Evolutionary conservation across 1,284 basidiomycete genomes (phyloP).

Genomic region (Acaromyces ingoldii): DNA sequence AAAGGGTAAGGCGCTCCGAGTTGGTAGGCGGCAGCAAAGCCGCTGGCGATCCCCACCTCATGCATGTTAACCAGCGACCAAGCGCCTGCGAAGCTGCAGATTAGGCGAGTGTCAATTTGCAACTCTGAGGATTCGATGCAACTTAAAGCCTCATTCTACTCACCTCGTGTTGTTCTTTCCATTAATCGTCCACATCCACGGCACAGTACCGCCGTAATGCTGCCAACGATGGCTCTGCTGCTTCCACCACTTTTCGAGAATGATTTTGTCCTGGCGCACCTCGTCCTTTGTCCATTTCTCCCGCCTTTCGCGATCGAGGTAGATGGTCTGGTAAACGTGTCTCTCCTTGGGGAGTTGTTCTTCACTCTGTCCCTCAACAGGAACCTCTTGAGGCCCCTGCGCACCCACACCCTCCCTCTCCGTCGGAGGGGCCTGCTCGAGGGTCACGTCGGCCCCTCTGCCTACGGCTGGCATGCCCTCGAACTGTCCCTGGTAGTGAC

Average conservation of each 20-base stretch:
- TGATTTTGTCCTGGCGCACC: constrained; percentile 57
- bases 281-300: constrained; percentile 59
- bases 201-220: constrained; percentile 59
- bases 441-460: constrained; percentile 14
- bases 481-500: constrained; percentile 61
- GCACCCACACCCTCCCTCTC: constrained; percentile 13
- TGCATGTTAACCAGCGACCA: constrained; percentile 58
- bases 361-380: no score
- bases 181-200: constrained; percentile 63
- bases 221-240: constrained; percentile 62
- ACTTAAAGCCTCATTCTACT: no score
- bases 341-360: constrained; percentile 49
- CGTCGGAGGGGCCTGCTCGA: constrained; percentile 21
- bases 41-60: constrained; percentile 61
- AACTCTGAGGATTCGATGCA: no score
- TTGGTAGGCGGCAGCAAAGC: constrained; percentile 61
- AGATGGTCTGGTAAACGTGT: constrained; percentile 66
- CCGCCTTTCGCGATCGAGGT: constrained; percentile 58
- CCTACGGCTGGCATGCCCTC: constrained; percentile 26
- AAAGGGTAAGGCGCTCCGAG: constrained; percentile 59
- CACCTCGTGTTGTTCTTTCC: constrained; percentile 57
- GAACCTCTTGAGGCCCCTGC: no score
- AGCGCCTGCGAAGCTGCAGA: constrained; percentile 52
- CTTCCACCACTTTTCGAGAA: constrained; percentile 63
- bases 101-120: no score